Evolutionary conservation across 805 yeast species (phyloP).

Genomic region (Yamadazyma kitorensis): DNA sequence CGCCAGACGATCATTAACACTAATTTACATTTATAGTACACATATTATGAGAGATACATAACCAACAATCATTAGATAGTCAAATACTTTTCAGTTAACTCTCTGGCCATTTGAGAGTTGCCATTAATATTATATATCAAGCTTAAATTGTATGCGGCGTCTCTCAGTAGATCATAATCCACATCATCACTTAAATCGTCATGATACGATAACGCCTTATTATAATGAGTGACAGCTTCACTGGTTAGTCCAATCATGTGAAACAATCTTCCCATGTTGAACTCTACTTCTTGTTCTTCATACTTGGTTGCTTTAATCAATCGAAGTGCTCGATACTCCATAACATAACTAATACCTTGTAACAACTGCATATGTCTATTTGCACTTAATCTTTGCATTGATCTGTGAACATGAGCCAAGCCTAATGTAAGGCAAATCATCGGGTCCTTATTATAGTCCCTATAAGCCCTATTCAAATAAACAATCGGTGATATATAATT

Average conservation of each 20-base stretch:
- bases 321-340: constrained; percentile 65
- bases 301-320: constrained; percentile 33
- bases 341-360: constrained; percentile 78
- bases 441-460: constrained; percentile 70
- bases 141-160: constrained; percentile 83
- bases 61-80: constrained; percentile 31
- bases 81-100: constrained; percentile 64
- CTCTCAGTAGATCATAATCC: constrained; percentile 59
- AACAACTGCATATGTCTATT: constrained; percentile 84
- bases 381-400: constrained; percentile 84
- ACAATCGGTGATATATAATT: constrained; percentile 81
- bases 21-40: too few species aligned
- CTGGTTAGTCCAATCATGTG: constrained; percentile 78
- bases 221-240: constrained; percentile 72
- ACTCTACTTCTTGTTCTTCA: constrained; percentile 74
- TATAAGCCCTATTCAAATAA: constrained; percentile 70
- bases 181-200: constrained; percentile 38
- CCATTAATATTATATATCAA: constrained; percentile 76
- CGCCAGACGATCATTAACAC: too few species aligned
- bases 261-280: constrained; percentile 80
- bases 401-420: constrained; percentile 79
- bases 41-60: not conserved
- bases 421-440: constrained; percentile 74
- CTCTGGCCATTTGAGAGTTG: constrained; percentile 61
- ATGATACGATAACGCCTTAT: constrained; percentile 53